phyloP scores from a whole-genome alignment of 2,329 filamentous ascomycete genomes.

The Phialophora verrucosa region DNA sequence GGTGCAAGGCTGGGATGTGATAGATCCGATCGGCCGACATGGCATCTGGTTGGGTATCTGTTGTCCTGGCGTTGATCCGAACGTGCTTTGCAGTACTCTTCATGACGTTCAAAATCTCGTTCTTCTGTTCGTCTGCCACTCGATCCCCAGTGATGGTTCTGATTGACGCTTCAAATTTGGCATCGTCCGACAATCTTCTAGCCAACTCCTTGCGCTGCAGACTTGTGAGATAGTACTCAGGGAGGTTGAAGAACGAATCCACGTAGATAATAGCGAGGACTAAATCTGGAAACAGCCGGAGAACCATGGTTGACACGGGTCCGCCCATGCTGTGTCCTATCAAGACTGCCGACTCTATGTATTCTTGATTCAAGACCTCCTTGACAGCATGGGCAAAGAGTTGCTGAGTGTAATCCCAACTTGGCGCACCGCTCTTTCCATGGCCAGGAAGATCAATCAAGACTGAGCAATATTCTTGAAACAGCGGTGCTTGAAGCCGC shows the following conservation, averaged over 20 bases:
- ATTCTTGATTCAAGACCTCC: constrained; percentile 4
- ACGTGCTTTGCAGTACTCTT: constrained; percentile 17
- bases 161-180: constrained; percentile 1
- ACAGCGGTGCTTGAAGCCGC: constrained; percentile 12
- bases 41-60: constrained; percentile 16
- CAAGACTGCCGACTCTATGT: constrained; percentile 9
- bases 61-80: constrained; percentile 18
- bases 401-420: constrained; percentile 12
- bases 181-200: neutral
- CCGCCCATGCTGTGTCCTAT: constrained; percentile 28
- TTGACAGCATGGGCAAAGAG: constrained; percentile 15
- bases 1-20: constrained; percentile 12
- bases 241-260: constrained; percentile 29
- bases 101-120: constrained; percentile 15
- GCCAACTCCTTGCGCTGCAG: constrained; percentile 8
- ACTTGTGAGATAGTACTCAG: constrained; percentile 13
- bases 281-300: constrained; percentile 12
- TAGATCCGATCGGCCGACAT: constrained; percentile 10
- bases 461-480: constrained; percentile 4
- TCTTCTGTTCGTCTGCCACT: neutral
- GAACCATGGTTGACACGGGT: constrained; percentile 22
- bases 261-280: constrained; percentile 23
- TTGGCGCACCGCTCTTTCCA: constrained; percentile 18
- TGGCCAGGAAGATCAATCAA: constrained; percentile 26
- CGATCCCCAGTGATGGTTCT: neutral